phyloP scores from a whole-genome alignment of 768 basidiomycete species.

The Psilocybe tampanensis region DNA sequence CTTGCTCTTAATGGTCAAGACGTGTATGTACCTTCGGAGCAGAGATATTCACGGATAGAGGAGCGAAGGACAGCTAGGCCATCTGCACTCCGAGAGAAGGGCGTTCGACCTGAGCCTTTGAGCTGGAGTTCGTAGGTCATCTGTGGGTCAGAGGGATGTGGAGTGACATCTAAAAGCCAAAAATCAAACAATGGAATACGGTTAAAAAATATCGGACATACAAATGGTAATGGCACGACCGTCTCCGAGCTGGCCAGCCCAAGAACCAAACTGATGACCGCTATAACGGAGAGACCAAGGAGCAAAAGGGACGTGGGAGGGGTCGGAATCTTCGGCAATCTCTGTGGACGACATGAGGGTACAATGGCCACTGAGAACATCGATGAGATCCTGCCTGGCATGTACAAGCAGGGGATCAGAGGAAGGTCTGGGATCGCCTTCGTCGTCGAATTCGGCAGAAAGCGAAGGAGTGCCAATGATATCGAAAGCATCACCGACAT shows the following conservation, averaged over 20 bases:
- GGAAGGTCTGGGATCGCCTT: slow-evolving; percentile 34
- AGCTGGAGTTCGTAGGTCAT: slow-evolving; percentile 84
- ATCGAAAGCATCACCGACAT: slow-evolving; percentile 82
- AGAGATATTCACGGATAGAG: slow-evolving; percentile 91
- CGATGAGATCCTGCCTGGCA: slow-evolving; percentile 72
- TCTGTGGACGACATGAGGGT: slow-evolving; percentile 55
- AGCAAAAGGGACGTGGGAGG: slow-evolving; percentile 42
- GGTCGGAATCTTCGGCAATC: slow-evolving; percentile 15
- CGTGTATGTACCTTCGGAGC: slow-evolving; percentile 71
- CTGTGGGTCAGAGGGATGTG: slow-evolving; percentile 60
- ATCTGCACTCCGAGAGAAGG: slow-evolving; percentile 91
- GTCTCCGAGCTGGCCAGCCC: slow-evolving; percentile 96
- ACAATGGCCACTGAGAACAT: slow-evolving; percentile 79
- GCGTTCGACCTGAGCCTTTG: slow-evolving; percentile 93
- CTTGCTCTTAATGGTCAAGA: neutral
- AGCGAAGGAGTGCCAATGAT: slow-evolving; percentile 65
- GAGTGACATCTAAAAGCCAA: slow-evolving; percentile 64
- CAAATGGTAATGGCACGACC: slow-evolving; percentile 91
- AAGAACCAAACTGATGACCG: slow-evolving; percentile 87
- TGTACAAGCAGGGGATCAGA: slow-evolving; percentile 36
- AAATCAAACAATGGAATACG: neutral
- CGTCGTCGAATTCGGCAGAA: slow-evolving; percentile 37
- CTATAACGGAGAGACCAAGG: slow-evolving; percentile 93
- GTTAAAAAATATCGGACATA: slow-evolving; percentile 8
- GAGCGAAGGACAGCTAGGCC: slow-evolving; percentile 95